phyloP scores from a whole-genome alignment of 2,329 filamentous ascomycete species.

The Myriosclerotinia scirpicola region DNA sequence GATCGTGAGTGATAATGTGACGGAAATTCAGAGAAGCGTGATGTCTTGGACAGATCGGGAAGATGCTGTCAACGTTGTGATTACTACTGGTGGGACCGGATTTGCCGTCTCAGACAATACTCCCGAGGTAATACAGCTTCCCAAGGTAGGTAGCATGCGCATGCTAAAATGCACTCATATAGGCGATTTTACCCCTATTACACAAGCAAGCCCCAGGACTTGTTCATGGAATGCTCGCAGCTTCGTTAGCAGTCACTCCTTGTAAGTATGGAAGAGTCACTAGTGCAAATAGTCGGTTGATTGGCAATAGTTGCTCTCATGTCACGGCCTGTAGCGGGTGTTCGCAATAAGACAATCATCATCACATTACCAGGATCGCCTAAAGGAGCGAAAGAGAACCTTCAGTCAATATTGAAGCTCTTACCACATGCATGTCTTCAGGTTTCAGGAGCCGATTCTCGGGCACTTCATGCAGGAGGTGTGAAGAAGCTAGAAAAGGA shows the following conservation, averaged over 20 bases:
- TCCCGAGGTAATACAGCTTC: slow-evolving; percentile 66
- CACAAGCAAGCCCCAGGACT: slow-evolving; percentile 86
- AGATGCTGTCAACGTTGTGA: slow-evolving; percentile 67
- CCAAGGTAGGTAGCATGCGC: neutral
- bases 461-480: slow-evolving; percentile 75
- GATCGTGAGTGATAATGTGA: slow-evolving; percentile 77
- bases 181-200: slow-evolving; percentile 78
- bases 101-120: slow-evolving; percentile 85
- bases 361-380: slow-evolving; percentile 91
- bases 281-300: slow-evolving; percentile 31
- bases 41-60: slow-evolving; percentile 69
- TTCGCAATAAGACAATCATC: slow-evolving; percentile 77
- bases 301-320: slow-evolving; percentile 78
- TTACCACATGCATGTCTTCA: slow-evolving; percentile 93
- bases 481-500: slow-evolving; percentile 81
- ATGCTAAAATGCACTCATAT: slow-evolving; percentile 20
- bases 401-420: slow-evolving; percentile 84
- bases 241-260: slow-evolving; percentile 82
- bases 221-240: slow-evolving; percentile 90
- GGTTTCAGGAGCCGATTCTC: slow-evolving; percentile 78
- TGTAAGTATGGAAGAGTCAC: slow-evolving; percentile 57
- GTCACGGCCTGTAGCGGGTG: slow-evolving; percentile 88
- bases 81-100: slow-evolving; percentile 91
- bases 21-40: slow-evolving; percentile 73
- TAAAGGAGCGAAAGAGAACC: slow-evolving; percentile 91